Evolutionary conservation across 768 basidiomycete species (phyloP), one percentile per base, ranked within the genome.

Genomic region (Dioszegia crocea): DNA sequence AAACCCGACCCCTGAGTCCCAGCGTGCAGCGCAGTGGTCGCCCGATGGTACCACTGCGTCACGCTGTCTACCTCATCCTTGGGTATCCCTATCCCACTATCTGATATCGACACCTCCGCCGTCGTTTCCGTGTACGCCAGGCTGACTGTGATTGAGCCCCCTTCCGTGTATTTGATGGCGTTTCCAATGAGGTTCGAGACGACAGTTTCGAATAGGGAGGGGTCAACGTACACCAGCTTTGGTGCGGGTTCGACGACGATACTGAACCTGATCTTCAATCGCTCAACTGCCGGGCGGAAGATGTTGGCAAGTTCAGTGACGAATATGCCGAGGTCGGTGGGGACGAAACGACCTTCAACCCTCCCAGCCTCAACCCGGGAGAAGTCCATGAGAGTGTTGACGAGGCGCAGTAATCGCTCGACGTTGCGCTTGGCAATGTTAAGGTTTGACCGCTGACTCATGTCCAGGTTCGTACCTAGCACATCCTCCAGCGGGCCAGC

Each of bases 31-130:
- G 57, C 71, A 0, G 61, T 68, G 9, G 64, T 59, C 1, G 76
- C 78, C 16, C 79, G 73, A 57, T 80, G 78, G 52, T 78, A 80
- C 48, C 79, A 71, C 43, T 79, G 76, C 12, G 74, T 73, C 1
- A 80, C 70, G 16, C 59, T 47, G 14, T 39, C 38, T 16, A 70
- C 36, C 53, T 76, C 75, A 36, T 62, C 62, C 38, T 53, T 19
- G 0, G 79, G 78, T 1, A 80, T 80, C 3, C 79, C 79, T 11
- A 78, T 71, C 27, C 79, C 79, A 2, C 78, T 80, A 55, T 80
- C 79, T 24, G 64, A 62, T 24, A 80, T 74, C 1, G 67, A 66
- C 14, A 80, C 67, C 31, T 75, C 70, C 12, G 69, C 75, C 29
- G 64, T 57, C 11, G 65, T 58, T 0, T 55, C 56, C n/a, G n/a